Conservation (phyloP, 2,329 filamentous ascomycete species). For the Eutypella sp. region DNA sequence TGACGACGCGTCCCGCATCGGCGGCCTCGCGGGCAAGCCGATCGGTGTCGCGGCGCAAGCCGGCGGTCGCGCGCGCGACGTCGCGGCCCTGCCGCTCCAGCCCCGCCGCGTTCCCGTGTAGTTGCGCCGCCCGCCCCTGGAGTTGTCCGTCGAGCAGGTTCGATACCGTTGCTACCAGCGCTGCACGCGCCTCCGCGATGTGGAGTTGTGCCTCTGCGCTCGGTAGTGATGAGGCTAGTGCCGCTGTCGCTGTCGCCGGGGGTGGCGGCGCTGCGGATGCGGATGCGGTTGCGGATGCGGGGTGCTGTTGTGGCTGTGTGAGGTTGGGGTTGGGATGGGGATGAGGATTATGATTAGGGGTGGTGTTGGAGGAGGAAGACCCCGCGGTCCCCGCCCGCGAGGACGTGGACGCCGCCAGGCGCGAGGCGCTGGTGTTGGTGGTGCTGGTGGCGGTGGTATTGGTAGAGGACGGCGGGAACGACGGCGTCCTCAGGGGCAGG, state of each 20-base stretch:
- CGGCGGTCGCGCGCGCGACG: slow-evolving; percentile 54
- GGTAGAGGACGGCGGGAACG: too few species aligned
- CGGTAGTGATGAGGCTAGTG: slow-evolving; percentile 25
- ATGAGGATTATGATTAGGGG: background rate
- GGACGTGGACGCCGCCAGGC: background rate
- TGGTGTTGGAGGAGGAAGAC: background rate
- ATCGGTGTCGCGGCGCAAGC: slow-evolving; percentile 58
- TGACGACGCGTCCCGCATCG: slow-evolving; percentile 59
- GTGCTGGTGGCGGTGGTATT: background rate
- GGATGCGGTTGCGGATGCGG: background rate
- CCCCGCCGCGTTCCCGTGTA: slow-evolving; percentile 64
- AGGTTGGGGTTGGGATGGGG: background rate
- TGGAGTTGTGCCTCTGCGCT: slow-evolving; percentile 39
- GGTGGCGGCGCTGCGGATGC: background rate
- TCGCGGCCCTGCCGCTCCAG: slow-evolving; percentile 65
- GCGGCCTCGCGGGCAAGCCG: slow-evolving; percentile 60
- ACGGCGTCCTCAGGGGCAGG: too few species aligned
- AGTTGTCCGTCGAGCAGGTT: slow-evolving; percentile 67
- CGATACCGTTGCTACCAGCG: slow-evolving; percentile 59
- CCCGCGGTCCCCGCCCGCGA: background rate
- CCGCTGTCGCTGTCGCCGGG: background rate
- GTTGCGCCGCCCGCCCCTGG: slow-evolving; percentile 59
- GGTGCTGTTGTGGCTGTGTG: background rate
- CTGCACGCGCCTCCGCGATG: slow-evolving; percentile 52
- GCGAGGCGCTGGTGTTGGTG: background rate